Evolutionary conservation across 2,329 filamentous ascomycete species (phyloP), one percentile per base, ranked within the genome.

Genomic region (Clonostachys rhizophaga): DNA sequence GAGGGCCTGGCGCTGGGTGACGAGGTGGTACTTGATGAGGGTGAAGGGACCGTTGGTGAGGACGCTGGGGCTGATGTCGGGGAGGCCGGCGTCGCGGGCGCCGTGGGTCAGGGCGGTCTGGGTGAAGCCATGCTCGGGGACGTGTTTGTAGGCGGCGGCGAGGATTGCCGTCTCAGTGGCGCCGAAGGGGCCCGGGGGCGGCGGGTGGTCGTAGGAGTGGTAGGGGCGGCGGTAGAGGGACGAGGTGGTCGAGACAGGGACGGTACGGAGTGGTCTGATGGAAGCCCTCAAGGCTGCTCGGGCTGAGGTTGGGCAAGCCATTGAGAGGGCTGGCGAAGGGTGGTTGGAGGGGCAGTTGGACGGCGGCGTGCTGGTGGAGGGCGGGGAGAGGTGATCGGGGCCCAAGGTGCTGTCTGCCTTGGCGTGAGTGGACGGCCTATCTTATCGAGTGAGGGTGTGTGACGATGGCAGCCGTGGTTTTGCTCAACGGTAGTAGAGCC

Each of bases 61-160:
- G 17, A 96, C 72, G 59, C 90, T 91, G 10, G 88, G 83, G 49
- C 89, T 91, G 49, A 92, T 90, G 61, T 94, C 89, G 45, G 90
- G 83, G 64, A 92, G 96, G 41, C 91, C 91, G 16, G 85, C 83
- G 59, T 96, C 90, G 58, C 83, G 83, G 50, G 89, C 89, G 51
- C 92, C 94, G 18, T 87, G 78, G 40, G 81, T 79, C 10, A 99
- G 76, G 1, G 91, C 75, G 17, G 80, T 75, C 43, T 76, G 70
- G 0, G 89, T 89, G 75, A 97, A 99, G 62, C 94, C 94, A 63
- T 90, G 79, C 44, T 77, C 66, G 16, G 91, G 90, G 10, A 97
- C 83, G 64, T 95, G 87, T 33, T 70, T 63, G 57, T 94, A 81
- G 16, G 91, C 87, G n/a, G 90, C 83, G 42, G 86, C 77, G 52